Evolutionary conservation across 331 rosid species (phyloP).

Genomic region (Telfairia occidentalis): DNA sequence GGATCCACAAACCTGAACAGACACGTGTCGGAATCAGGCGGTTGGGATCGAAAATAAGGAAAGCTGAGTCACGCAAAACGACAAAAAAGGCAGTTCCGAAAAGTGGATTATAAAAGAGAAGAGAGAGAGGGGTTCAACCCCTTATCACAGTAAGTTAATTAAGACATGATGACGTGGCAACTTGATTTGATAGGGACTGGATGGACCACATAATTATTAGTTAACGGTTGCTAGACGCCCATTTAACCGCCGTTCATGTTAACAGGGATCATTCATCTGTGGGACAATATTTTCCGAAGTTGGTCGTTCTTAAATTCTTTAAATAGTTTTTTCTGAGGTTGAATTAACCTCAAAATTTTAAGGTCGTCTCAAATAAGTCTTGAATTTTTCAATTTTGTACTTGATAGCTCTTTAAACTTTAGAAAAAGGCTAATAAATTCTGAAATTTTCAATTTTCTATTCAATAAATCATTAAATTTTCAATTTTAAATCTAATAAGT

Average conservation of each 20-base stretch:
- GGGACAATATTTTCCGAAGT: background rate
- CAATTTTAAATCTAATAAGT: no score
- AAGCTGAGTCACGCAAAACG: slow-evolving; percentile 32
- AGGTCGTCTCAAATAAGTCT: no score
- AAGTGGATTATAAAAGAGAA: background rate
- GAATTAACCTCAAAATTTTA: no score
- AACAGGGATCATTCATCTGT: background rate
- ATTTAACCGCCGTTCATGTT: background rate
- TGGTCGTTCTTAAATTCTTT: background rate
- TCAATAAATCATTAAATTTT: no score
- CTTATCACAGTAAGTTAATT: slow-evolving; percentile 4
- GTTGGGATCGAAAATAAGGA: slow-evolving; percentile 13
- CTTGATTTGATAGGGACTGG: background rate
- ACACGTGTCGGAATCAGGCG: slow-evolving; percentile 23
- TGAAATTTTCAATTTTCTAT: no score
- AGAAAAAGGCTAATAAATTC: no score
- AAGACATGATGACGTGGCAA: slow-evolving; percentile 8
- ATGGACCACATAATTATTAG: slow-evolving; percentile 12
- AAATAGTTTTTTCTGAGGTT: no score
- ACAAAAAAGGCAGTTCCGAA: slow-evolving; percentile 15
- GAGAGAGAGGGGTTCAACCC: background rate
- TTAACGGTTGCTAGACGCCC: slow-evolving; percentile 11
- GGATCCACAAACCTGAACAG: background rate
- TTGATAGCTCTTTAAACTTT: no score
- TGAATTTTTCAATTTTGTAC: no score